Conservation (phyloP, 352 stramenopile genomes). For the Globisporangium ultimum region DNA sequence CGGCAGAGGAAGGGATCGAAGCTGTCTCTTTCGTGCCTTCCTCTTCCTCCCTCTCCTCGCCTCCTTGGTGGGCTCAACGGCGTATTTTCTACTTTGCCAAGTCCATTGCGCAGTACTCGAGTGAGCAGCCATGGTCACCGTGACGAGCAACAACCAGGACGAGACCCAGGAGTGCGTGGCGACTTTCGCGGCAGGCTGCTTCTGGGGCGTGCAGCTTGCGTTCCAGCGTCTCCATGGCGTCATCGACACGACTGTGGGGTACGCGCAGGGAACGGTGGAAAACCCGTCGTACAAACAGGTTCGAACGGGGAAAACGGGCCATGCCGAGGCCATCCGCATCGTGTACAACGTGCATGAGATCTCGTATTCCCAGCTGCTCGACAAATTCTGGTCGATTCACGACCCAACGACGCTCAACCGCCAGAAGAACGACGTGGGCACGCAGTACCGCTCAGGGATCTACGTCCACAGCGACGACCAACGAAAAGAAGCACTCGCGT, state of each 20-base stretch:
- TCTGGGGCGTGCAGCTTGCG: constrained; percentile 95
- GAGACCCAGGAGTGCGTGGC: constrained; percentile 40
- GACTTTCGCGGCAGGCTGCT: constrained; percentile 97
- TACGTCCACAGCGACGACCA: constrained; percentile 94
- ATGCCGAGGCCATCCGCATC: constrained; percentile 94
- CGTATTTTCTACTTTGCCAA: no score
- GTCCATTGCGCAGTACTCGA: no score
- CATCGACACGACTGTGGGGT: constrained; percentile 88
- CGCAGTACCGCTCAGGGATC: constrained; percentile 95
- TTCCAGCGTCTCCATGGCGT: constrained; percentile 95
- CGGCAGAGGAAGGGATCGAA: no score
- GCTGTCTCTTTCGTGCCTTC: no score
- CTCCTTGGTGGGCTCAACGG: no score
- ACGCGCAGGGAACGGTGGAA: constrained; percentile 66
- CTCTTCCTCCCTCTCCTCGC: no score
- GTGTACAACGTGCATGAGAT: constrained; percentile 89
- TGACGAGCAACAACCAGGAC: neutral
- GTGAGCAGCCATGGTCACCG: no score
- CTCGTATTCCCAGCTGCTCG: constrained; percentile 76
- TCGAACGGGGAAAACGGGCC: constrained; percentile 90
- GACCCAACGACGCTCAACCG: constrained; percentile 92
- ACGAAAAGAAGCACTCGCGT: constrained; percentile 54
- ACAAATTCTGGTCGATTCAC: constrained; percentile 86
- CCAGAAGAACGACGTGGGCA: constrained; percentile 89
- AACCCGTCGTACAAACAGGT: constrained; percentile 96